Evolutionary conservation across 148 eudicot species (phyloP), one percentile per base, ranked within the genome.

Genomic region (Fallopia convolvulus): DNA sequence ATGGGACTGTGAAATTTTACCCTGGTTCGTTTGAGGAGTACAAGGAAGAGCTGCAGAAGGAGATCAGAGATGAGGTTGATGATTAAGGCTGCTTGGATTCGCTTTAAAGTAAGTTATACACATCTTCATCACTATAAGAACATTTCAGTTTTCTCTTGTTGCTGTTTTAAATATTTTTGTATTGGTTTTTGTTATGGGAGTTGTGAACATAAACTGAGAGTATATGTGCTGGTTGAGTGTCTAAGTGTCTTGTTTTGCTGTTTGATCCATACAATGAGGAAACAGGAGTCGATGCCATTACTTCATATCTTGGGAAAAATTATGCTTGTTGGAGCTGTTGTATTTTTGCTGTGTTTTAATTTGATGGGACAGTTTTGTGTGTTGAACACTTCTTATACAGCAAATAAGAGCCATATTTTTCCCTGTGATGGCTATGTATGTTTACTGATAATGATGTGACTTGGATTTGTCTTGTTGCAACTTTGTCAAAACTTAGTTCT

Each of bases 21-120:
- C 83, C 79, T 0, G 91, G 87, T 14, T 63, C 88, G 1, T 90
- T 90, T 20, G 91, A 88, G 20, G 93, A 90, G 74, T 90, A 90
- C 81, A 90, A 90, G 71, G 89, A 83, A 9, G 89, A 88, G 58
- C 88, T 90, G 11, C 83, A 84, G 63, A 85, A 21, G 75, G 93
- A 90, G 79, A 90, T 90, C 68, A 82, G 79, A 75, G 88, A 85
- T 15, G 93, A 90, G 80, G 93, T 90, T 70, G 93, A 88, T 81
- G 89, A 88, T 23, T 88, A 46, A 76, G 11, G 8, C 58, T 68
- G 44, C 20, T 14, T 3, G 11, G 70, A 65, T 65, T 30, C 12
- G 70, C 70, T 65, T 65, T 39, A 68, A 68, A 68, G 3, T 17
- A 68, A 46, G 72, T 68, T 5, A 4, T 36, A 36, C 4, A 36